phyloP scores from a whole-genome alignment of 1,284 basidiomycete genomes.

The Phenoliferia sp. region DNA sequence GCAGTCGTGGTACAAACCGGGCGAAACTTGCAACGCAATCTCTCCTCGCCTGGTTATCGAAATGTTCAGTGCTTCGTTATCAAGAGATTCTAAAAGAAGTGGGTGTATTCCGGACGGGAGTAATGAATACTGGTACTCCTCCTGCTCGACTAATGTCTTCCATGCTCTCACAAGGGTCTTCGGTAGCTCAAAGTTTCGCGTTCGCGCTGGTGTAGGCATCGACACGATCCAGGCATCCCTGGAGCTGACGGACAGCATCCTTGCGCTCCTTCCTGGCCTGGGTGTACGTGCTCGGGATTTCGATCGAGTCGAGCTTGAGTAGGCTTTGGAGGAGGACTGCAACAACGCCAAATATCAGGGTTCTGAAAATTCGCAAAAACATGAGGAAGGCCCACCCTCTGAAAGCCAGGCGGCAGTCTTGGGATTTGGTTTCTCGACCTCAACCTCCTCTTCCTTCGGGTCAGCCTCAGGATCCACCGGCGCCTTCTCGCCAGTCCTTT shows the following conservation, averaged over 20 bases:
- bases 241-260: conserved; percentile 63
- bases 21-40: too few species aligned
- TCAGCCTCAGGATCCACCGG: neutral
- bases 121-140: too few species aligned
- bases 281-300: conserved; percentile 62
- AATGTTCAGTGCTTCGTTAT: too few species aligned
- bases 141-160: too few species aligned
- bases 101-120: too few species aligned
- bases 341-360: conserved; percentile 38
- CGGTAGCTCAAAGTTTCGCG: conserved; percentile 31
- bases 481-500: conserved; percentile 36
- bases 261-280: conserved; percentile 66
- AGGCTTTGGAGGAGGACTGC: conserved; percentile 60
- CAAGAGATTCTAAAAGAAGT: too few species aligned
- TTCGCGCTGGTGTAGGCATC: conserved; percentile 49
- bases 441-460: conserved; percentile 12
- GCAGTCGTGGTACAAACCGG: too few species aligned
- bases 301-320: conserved; percentile 67
- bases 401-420: neutral
- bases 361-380: conserved; percentile 48
- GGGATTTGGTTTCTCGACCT: conserved; percentile 33
- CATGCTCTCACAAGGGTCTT: neutral
- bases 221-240: conserved; percentile 54
- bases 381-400: conserved; percentile 17
- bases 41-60: too few species aligned